phyloP scores from a whole-genome alignment of 345 rosid genomes.

The Gossypium turneri region DNA sequence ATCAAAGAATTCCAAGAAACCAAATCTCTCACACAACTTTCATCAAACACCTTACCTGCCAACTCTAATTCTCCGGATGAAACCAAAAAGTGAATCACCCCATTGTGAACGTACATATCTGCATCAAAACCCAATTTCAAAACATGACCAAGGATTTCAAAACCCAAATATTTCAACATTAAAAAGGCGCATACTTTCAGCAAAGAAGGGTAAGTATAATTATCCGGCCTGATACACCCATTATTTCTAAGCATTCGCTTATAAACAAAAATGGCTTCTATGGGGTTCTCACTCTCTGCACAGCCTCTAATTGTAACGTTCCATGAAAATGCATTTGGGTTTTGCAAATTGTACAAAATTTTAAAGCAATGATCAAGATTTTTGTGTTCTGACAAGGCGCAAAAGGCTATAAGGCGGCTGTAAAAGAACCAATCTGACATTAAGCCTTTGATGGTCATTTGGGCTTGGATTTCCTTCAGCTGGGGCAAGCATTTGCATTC shows the following conservation, averaged over 20 bases:
- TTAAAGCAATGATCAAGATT: constrained; percentile 55
- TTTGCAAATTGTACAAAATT: constrained; percentile 38
- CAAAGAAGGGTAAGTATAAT: constrained; percentile 66
- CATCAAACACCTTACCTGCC: constrained; percentile 75
- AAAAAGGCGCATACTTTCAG: constrained; percentile 53
- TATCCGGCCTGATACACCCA: constrained; percentile 52
- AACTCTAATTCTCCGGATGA: constrained; percentile 46
- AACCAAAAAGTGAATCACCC: constrained; percentile 52
- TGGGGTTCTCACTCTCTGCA: constrained; percentile 40
- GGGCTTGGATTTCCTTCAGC: constrained; percentile 72
- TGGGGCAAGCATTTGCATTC: constrained; percentile 52
- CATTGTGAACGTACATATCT: constrained; percentile 64
- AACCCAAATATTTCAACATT: constrained; percentile 39
- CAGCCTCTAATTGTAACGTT: constrained; percentile 64
- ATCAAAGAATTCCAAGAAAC: constrained; percentile 90
- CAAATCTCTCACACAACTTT: constrained; percentile 63
- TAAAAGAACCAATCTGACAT: constrained; percentile 51
- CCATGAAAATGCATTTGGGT: constrained; percentile 62
- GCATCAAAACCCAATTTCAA: constrained; percentile 52
- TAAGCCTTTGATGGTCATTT: constrained; percentile 46
- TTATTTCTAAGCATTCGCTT: constrained; percentile 56
- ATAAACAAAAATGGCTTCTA: constrained; percentile 43
- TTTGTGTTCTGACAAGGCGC: constrained; percentile 52
- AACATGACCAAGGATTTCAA: constrained; percentile 60
- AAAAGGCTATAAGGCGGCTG: constrained; percentile 63